Percentiles rank a stretch among this genome's conserved stretches.
These are phyloP conservation scores for Aspergillus ruber DNA, from an alignment of 2,329 filamentous ascomycete genomes.

Conservation along the genomic window DNA sequence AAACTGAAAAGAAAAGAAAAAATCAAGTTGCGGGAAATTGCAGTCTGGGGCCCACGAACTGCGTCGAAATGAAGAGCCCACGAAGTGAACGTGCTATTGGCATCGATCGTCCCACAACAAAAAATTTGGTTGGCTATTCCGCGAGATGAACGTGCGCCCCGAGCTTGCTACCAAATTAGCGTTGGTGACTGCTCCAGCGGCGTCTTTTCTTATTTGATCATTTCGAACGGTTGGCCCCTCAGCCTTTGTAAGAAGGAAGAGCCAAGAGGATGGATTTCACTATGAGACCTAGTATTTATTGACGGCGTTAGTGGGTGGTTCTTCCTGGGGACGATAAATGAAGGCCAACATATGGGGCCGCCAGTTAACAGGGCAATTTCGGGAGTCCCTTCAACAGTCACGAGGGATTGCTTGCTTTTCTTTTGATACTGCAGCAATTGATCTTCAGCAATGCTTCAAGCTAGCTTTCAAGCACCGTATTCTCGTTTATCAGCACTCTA, in stretches of 20 bases:
- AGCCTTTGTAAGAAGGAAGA: not conserved
- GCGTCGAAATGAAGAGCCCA: not conserved
- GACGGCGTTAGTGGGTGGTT: not conserved
- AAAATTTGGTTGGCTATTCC: not conserved
- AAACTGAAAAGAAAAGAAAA: not conserved
- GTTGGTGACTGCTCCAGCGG: not conserved
- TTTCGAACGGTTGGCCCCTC: not conserved
- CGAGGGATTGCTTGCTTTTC: too few species aligned
- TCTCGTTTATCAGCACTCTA: too few species aligned
- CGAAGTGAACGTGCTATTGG: not conserved
- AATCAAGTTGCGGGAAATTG: not conserved
- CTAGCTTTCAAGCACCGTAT: too few species aligned
- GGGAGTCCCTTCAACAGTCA: too few species aligned
- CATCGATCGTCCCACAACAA: not conserved
- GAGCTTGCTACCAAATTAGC: not conserved
- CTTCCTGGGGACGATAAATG: not conserved
- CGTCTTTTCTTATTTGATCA: not conserved
- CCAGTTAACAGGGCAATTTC: too few species aligned
- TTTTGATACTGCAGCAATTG: too few species aligned
- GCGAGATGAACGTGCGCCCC: not conserved
- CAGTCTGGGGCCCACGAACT: not conserved
- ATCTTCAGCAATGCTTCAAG: too few species aligned
- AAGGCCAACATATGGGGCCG: not conserved
- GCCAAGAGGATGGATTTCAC: not conserved
- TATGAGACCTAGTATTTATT: not conserved